Percentiles rank a stretch among this genome's conserved stretches.
phyloP scores from a whole-genome alignment of 2,329 filamentous ascomycete genomes.

The Achaetomium macrosporum region DNA sequence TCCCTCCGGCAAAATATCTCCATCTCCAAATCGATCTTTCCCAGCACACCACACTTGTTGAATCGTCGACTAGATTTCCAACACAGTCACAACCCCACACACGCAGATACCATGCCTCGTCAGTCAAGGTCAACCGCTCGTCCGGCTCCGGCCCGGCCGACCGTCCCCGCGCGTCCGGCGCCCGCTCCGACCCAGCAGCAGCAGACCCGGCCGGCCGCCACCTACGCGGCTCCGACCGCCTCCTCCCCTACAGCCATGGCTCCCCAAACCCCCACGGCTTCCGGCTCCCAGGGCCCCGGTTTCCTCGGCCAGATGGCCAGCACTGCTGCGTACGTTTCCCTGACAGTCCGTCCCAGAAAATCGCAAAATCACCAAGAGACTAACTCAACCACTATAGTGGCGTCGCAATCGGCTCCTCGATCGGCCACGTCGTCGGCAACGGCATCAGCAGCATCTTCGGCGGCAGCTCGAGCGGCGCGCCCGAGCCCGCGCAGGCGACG shows the following conservation, averaged over 20 bases:
- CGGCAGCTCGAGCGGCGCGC: conserved; percentile 57
- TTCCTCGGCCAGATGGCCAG: conserved; percentile 96
- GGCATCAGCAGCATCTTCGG: conserved; percentile 85
- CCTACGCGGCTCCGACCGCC: conserved; percentile 50
- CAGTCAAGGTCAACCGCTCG: conserved; percentile 57
- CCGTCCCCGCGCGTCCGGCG: conserved; percentile 52
- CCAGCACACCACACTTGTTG: conserved; percentile 5
- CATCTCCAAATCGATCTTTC: conserved; percentile 1
- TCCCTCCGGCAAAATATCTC: conserved; percentile 23
- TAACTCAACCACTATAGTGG: conserved; percentile 52
- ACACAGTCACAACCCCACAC: not conserved
- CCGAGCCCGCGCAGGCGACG: conserved; percentile 41
- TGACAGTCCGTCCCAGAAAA: not conserved
- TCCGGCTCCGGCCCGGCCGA: conserved; percentile 61
- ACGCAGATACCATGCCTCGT: conserved; percentile 62
- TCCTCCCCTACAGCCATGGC: conserved; percentile 38
- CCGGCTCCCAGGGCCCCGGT: conserved; percentile 62
- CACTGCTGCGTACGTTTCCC: conserved; percentile 72
- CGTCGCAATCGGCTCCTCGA: conserved; percentile 90
- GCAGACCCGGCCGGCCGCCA: conserved; percentile 64
- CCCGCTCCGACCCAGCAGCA: conserved; percentile 43
- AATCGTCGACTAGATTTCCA: conserved; percentile 5
- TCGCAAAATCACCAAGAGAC: conserved; percentile 4
- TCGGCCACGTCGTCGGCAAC: conserved; percentile 93
- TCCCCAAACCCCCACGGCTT: conserved; percentile 36